Evolutionary conservation across 2,329 filamentous ascomycete species (phyloP), one percentile per base, ranked within the genome.

Genomic region (Eutypella sp.): DNA sequence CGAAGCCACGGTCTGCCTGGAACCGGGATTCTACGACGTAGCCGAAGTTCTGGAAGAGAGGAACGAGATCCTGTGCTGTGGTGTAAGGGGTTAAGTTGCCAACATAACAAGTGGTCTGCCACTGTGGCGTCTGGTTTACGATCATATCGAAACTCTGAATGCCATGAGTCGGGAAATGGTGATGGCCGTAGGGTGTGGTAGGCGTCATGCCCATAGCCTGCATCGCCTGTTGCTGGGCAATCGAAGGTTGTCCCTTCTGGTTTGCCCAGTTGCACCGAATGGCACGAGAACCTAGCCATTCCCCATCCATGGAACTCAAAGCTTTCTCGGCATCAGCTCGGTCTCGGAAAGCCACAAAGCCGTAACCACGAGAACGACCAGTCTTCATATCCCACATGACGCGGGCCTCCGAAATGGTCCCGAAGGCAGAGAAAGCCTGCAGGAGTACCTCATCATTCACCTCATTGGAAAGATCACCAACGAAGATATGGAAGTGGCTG

Each of bases 371-470:
- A 56, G 93, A 97, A 53, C 93, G 85, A 56, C 93, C 93, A 29
- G 93, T 99, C 79, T 99, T 99, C 93, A 99, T 99, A 68, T 99
- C 93, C 93, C 93, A 99, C 93, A 99, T 99, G 54, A 99, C 93
- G 60, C 93, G 90, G 49, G 93, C 93, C 70, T 99, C 93, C 3
- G 93, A 99, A 41, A 99, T 91, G 11, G 84, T 89, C 34, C 93
- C 93, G 67, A 97, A 99, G 38, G 89, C 89, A 40, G 89, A 95
- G 70, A 99, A 99, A 11, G 93, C 93, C 69, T 96, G 91, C 15
- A 87, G 76, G 19, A 99, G 78, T 43, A 96, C 82, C 63, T 99
- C 93, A 59, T 99, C 93, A 60, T 99, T 99, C 67, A 99, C 93
- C 68, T 99, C 93, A 63, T 99, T 99, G 59, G 91, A 96, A 46